phyloP scores from a whole-genome alignment of 163 green algal genomes.

The Smithsoniella earleae region DNA sequence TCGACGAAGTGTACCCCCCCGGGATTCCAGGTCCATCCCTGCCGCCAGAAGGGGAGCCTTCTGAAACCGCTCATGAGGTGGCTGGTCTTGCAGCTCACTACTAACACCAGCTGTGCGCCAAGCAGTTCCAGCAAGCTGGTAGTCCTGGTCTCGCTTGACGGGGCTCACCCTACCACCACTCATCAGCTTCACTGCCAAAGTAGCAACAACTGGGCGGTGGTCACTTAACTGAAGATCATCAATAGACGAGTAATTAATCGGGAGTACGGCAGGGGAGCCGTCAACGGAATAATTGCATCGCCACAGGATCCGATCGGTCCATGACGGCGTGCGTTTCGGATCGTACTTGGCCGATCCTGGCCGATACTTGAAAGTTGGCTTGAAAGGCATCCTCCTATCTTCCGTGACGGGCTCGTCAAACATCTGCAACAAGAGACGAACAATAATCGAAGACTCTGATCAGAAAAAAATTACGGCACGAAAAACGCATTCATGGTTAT shows the following conservation, averaged over 20 bases:
- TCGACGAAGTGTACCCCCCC: neutral
- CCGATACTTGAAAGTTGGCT: neutral
- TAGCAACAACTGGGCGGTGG: slow-evolving; percentile 1
- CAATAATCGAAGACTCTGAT: too few relatives aligned
- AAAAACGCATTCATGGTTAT: too few relatives aligned
- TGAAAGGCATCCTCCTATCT: neutral
- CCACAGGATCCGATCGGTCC: slow-evolving; percentile 7
- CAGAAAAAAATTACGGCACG: too few relatives aligned
- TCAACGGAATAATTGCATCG: slow-evolving; percentile 5
- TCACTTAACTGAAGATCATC: neutral
- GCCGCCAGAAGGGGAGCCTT: too few relatives aligned
- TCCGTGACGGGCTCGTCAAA: too few relatives aligned
- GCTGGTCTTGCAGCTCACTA: too few relatives aligned
- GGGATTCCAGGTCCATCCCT: neutral
- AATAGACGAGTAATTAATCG: neutral
- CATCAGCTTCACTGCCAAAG: neutral
- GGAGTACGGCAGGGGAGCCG: neutral
- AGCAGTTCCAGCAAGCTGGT: too few relatives aligned
- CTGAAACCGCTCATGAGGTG: too few relatives aligned
- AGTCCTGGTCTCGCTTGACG: neutral
- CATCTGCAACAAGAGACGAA: too few relatives aligned
- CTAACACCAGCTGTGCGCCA: too few relatives aligned
- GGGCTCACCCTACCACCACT: neutral
- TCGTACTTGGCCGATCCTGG: neutral
- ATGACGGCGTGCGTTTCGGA: neutral